Conservation (phyloP, 805 yeast genomes). For the Candida parachauliodes region DNA sequence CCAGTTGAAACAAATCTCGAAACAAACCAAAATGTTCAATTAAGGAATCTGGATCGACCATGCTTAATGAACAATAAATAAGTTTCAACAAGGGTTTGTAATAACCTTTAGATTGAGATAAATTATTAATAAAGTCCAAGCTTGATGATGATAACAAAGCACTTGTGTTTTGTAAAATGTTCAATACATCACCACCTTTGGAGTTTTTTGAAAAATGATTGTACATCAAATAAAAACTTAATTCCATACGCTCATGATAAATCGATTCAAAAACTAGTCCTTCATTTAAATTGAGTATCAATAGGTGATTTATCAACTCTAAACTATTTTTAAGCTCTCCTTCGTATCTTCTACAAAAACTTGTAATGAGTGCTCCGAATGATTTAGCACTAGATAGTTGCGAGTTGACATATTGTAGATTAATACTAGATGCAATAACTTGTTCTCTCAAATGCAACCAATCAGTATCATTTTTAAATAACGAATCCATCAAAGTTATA, state of each 20-base stretch:
- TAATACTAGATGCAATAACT: conserved; percentile 56
- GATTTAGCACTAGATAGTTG: conserved; percentile 71
- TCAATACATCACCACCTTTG: conserved; percentile 33
- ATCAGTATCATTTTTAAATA: conserved; percentile 43
- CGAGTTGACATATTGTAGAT: conserved; percentile 59
- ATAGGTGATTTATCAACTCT: conserved; percentile 42
- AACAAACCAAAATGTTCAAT: conserved; percentile 49
- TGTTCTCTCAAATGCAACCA: conserved; percentile 45
- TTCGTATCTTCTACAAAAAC: conserved; percentile 49
- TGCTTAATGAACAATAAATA: conserved; percentile 44
- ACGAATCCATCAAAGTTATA: conserved; percentile 56
- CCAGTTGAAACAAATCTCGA: conserved; percentile 54
- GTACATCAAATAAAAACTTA: conserved; percentile 53
- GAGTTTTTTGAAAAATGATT: conserved; percentile 32
- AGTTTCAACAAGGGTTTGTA: conserved; percentile 64
- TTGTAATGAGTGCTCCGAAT: conserved; percentile 72
- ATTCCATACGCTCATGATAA: conserved; percentile 61
- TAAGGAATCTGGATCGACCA: conserved; percentile 40
- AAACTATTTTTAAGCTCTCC: conserved; percentile 25
- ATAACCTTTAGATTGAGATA: conserved; percentile 35
- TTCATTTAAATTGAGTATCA: conserved; percentile 48
- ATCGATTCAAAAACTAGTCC: conserved; percentile 51
- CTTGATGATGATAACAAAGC: conserved; percentile 48
- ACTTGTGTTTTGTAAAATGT: conserved; percentile 41
- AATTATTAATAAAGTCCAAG: conserved; percentile 43